Conservation (phyloP, 345 rosid species). For the Populus pruinosa region DNA sequence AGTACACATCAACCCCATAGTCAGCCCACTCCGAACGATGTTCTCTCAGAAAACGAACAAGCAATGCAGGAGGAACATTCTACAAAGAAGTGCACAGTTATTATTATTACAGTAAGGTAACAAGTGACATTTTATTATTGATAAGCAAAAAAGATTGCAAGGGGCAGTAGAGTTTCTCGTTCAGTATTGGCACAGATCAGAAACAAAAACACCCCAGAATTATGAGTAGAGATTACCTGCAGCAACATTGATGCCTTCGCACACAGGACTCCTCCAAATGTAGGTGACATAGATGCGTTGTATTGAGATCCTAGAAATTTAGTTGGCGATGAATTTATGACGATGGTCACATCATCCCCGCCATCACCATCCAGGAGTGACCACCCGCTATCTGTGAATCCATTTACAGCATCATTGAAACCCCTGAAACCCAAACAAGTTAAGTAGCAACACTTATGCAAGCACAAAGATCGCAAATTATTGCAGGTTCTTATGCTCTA, state of each 20-base stretch:
- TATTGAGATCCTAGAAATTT: slow-evolving; percentile 73
- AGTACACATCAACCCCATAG: slow-evolving; percentile 81
- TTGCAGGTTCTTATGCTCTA: not conserved
- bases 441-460: not conserved
- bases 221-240: slow-evolving; percentile 48
- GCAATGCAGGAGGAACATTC: slow-evolving; percentile 89
- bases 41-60: slow-evolving; percentile 89
- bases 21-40: slow-evolving; percentile 99
- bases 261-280: slow-evolving; percentile 86
- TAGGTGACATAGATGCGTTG: slow-evolving; percentile 53
- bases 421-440: slow-evolving; percentile 53
- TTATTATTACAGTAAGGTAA: too few relatives aligned
- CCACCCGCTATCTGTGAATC: slow-evolving; percentile 96
- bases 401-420: slow-evolving; percentile 91
- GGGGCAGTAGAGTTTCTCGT: not conserved
- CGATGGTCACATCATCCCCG: slow-evolving; percentile 75
- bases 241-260: slow-evolving; percentile 94
- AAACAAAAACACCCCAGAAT: not conserved
- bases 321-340: slow-evolving; percentile 68
- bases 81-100: slow-evolving; percentile 23
- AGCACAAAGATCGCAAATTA: not conserved
- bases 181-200: not conserved
- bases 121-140: not conserved
- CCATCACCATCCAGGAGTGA: slow-evolving; percentile 79
- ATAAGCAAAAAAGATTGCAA: not conserved